These are phyloP conservation scores for Diospyros kaki DNA, from an alignment of 148 eudicot species.

Conservation along the genomic window DNA sequence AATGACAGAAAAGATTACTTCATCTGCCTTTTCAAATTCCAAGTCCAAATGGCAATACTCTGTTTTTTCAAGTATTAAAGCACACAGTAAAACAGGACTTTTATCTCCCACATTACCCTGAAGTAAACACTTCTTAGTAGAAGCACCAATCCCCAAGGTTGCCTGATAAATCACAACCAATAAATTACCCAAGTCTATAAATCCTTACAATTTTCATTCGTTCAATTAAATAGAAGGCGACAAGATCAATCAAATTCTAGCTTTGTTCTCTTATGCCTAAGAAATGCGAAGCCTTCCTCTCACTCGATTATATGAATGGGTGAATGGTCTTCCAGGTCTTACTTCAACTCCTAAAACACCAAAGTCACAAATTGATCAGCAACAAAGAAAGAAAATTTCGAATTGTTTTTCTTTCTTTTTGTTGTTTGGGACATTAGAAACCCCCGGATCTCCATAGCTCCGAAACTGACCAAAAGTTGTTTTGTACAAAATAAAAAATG, in stretches of 20 bases:
- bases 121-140: slow-evolving; percentile 45
- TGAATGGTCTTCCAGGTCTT: slow-evolving; percentile 63
- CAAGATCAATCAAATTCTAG: background rate
- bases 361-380: too few species aligned
- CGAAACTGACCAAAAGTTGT: too few species aligned
- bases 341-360: slow-evolving; percentile 55
- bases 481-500: too few species aligned
- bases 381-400: too few species aligned
- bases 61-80: slow-evolving; percentile 57
- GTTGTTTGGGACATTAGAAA: too few species aligned
- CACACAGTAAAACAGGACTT: slow-evolving; percentile 81
- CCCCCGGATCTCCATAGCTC: too few species aligned
- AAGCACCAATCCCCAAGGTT: slow-evolving; percentile 62
- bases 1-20: slow-evolving; percentile 36
- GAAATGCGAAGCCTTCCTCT: slow-evolving; percentile 64
- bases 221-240: background rate
- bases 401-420: too few species aligned
- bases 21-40: slow-evolving; percentile 84
- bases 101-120: slow-evolving; percentile 83
- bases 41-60: slow-evolving; percentile 80
- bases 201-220: background rate
- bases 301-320: slow-evolving; percentile 30
- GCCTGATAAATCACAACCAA: slow-evolving; percentile 41
- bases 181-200: background rate
- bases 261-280: slow-evolving; percentile 37